Evolutionary conservation across 1,139 yeast genomes (phyloP).

Genomic region (Zygoascus meyerae): DNA sequence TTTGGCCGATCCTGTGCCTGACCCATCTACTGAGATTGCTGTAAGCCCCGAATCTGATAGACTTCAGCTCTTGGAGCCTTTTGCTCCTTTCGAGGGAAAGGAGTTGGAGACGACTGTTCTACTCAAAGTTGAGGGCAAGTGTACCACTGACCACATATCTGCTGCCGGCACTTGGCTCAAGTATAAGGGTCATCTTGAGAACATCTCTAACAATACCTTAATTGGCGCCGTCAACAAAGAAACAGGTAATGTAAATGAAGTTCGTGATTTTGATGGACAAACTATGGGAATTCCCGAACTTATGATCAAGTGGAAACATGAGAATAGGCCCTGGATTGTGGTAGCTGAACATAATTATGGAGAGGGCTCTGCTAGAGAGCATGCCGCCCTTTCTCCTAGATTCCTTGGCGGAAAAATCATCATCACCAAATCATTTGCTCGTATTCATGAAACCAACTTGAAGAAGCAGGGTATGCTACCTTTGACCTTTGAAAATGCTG

Average conservation of each 20-base stretch:
- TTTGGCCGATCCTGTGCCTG: slow-evolving; percentile 53
- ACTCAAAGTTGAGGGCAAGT: slow-evolving; percentile 91
- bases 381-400: slow-evolving; percentile 99
- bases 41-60: slow-evolving; percentile 77
- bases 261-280: slow-evolving; percentile 79
- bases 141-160: slow-evolving; percentile 97
- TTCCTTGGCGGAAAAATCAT: slow-evolving; percentile 98
- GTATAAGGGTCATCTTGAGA: slow-evolving; percentile 95
- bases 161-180: slow-evolving; percentile 99
- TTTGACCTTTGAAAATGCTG: slow-evolving; percentile 81
- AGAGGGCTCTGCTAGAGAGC: slow-evolving; percentile 99
- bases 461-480: slow-evolving; percentile 98
- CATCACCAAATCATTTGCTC: slow-evolving; percentile 95
- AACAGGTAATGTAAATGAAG: slow-evolving; percentile 91
- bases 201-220: slow-evolving; percentile 88
- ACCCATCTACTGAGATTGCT: slow-evolving; percentile 60
- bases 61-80: slow-evolving; percentile 83
- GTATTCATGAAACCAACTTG: slow-evolving; percentile 92
- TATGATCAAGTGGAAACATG: slow-evolving; percentile 92
- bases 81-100: slow-evolving; percentile 75
- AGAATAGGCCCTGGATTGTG: slow-evolving; percentile 90
- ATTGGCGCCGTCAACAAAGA: slow-evolving; percentile 97
- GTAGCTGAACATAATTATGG: slow-evolving; percentile 99
- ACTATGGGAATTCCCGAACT: slow-evolving; percentile 81
- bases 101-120: slow-evolving; percentile 73